phyloP scores from a whole-genome alignment of 805 yeast genomes.

The Saturnispora gosingensis region DNA sequence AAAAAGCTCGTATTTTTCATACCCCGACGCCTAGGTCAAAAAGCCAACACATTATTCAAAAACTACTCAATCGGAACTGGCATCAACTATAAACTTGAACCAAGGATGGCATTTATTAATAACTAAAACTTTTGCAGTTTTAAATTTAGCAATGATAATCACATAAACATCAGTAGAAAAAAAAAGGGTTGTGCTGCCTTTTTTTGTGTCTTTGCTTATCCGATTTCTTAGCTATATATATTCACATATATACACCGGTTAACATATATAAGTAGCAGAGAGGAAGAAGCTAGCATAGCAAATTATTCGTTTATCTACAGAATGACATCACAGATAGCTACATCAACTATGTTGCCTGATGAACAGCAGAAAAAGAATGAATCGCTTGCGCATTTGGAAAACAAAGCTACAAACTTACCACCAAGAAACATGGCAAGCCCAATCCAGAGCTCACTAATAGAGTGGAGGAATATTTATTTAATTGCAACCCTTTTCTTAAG shows the following conservation, averaged over 20 bases:
- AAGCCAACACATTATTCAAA: too few species aligned
- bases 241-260: background rate
- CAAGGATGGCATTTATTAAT: too few species aligned
- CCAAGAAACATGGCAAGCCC: background rate
- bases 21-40: too few species aligned
- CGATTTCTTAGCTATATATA: background rate
- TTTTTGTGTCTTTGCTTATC: too few species aligned
- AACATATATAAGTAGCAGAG: background rate
- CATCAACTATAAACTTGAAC: too few species aligned
- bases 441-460: background rate
- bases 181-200: background rate
- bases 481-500: constrained; percentile 36
- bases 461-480: constrained; percentile 40
- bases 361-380: background rate
- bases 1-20: too few species aligned
- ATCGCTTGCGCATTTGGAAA: background rate
- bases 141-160: background rate
- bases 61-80: too few species aligned
- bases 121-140: background rate
- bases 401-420: background rate
- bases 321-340: background rate
- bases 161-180: too few species aligned
- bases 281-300: background rate
- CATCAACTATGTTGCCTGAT: background rate
- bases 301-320: background rate